Evolutionary conservation across 179 eudicot genomes (phyloP).

Genomic region (Silene coronaria): DNA sequence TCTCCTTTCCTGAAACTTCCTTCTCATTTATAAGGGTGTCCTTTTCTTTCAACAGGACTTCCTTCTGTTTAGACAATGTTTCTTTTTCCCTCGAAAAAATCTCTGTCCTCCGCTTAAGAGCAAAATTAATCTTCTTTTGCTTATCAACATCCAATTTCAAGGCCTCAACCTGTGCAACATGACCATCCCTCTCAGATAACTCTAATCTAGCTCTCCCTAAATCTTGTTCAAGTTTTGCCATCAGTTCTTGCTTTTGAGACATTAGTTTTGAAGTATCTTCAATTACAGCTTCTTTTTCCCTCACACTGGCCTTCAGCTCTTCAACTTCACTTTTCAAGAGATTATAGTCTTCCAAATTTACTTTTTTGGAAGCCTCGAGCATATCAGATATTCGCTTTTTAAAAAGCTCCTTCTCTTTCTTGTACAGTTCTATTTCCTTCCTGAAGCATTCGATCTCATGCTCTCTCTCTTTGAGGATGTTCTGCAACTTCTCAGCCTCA

Average conservation of each 20-base stretch:
- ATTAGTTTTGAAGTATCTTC: slow-evolving; percentile 49
- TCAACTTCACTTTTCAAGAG: slow-evolving; percentile 50
- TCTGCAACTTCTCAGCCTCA: slow-evolving; percentile 53
- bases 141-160: slow-evolving; percentile 57
- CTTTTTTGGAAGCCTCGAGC: slow-evolving; percentile 50
- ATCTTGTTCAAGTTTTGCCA: slow-evolving; percentile 60
- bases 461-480: slow-evolving; percentile 46
- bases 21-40: slow-evolving; percentile 11
- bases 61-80: slow-evolving; percentile 18
- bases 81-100: slow-evolving; percentile 1
- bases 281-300: slow-evolving; percentile 54
- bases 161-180: slow-evolving; percentile 52
- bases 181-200: slow-evolving; percentile 48
- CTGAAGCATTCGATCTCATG: slow-evolving; percentile 44
- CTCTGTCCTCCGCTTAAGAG: slow-evolving; percentile 34
- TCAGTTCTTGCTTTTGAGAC: slow-evolving; percentile 49
- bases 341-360: slow-evolving; percentile 66
- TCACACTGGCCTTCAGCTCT: slow-evolving; percentile 49
- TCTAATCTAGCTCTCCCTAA: slow-evolving; percentile 48
- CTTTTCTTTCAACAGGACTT: slow-evolving; percentile 20
- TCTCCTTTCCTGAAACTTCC: slow-evolving; percentile 19
- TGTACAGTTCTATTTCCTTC: slow-evolving; percentile 49
- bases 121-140: slow-evolving; percentile 33
- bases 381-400: slow-evolving; percentile 57
- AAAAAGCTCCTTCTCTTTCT: slow-evolving; percentile 45